Percentiles rank a stretch among this genome's conserved stretches.
Evolutionary conservation across 371 early-diverging fungal species (phyloP).

Genomic region (Parasitella parasitica): DNA sequence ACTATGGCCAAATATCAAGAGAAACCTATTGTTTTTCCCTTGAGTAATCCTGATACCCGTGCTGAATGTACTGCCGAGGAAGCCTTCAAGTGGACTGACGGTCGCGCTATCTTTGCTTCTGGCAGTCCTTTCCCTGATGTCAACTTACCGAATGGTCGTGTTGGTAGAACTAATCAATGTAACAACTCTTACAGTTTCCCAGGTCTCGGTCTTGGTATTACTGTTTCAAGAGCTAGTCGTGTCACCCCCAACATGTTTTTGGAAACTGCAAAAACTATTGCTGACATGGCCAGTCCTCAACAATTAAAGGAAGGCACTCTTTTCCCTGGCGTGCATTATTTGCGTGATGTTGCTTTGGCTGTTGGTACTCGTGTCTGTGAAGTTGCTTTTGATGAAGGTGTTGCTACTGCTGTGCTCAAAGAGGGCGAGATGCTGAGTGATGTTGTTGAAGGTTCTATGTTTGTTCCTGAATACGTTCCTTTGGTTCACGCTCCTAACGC

Average conservation of each 20-base stretch:
- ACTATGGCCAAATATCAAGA: slow-evolving; percentile 61
- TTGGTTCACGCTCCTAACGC: slow-evolving; percentile 46
- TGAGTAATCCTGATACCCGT: slow-evolving; percentile 64
- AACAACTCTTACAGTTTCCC: slow-evolving; percentile 67
- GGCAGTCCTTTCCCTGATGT: slow-evolving; percentile 62
- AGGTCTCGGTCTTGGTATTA: slow-evolving; percentile 61
- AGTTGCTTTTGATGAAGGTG: slow-evolving; percentile 57
- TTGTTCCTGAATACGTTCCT: slow-evolving; percentile 59
- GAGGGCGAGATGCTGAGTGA: slow-evolving; percentile 52
- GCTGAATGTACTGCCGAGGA: slow-evolving; percentile 68
- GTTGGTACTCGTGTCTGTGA: slow-evolving; percentile 65
- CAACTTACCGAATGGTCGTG: slow-evolving; percentile 40
- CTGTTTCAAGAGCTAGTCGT: slow-evolving; percentile 53
- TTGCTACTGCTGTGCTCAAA: slow-evolving; percentile 45
- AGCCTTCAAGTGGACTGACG: slow-evolving; percentile 64
- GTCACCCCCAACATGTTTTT: slow-evolving; percentile 63
- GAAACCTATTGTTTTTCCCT: slow-evolving; percentile 63
- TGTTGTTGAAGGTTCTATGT: slow-evolving; percentile 55
- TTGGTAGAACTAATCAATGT: slow-evolving; percentile 61
- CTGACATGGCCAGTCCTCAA: slow-evolving; percentile 56
- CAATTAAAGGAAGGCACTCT: slow-evolving; percentile 61
- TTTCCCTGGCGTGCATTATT: slow-evolving; percentile 56
- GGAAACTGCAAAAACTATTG: slow-evolving; percentile 61
- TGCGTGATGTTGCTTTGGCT: slow-evolving; percentile 52
- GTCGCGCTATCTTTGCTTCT: slow-evolving; percentile 64